These are phyloP conservation scores for Zizania palustris DNA, from an alignment of 202 grass and related monocot genomes.

Conservation along the genomic window DNA sequence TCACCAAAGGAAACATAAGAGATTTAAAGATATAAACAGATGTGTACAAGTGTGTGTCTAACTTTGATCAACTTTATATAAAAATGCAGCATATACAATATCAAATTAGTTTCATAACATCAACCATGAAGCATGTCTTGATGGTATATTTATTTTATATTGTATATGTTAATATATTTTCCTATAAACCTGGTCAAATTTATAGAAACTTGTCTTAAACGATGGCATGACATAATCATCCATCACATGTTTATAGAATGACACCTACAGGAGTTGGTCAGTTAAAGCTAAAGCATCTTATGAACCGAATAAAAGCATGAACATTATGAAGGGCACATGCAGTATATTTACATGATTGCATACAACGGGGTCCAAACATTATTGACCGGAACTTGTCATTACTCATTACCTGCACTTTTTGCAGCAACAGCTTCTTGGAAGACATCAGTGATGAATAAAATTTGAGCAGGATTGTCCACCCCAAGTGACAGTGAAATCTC, in stretches of 20 bases:
- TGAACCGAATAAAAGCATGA: neutral
- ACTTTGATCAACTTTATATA: too few relatives aligned
- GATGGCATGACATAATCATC: neutral
- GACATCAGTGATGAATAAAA: slow-evolving; percentile 85
- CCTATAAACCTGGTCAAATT: too few relatives aligned
- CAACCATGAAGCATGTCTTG: too few relatives aligned
- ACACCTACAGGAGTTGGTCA: neutral
- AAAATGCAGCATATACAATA: too few relatives aligned
- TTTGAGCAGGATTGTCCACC: slow-evolving; percentile 75
- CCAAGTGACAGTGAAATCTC: slow-evolving; percentile 82
- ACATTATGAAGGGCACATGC: neutral
- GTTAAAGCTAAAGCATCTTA: neutral
- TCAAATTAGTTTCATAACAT: too few relatives aligned
- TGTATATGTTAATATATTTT: too few relatives aligned
- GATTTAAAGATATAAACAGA: slow-evolving; percentile 6
- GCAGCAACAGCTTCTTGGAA: slow-evolving; percentile 85
- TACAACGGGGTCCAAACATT: neutral
- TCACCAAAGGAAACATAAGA: neutral
- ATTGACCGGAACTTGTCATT: neutral
- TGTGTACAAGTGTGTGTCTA: neutral
- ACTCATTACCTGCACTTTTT: slow-evolving; percentile 64
- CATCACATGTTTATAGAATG: neutral
- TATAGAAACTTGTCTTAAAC: too few relatives aligned
- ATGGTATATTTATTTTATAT: too few relatives aligned
- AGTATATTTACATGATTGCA: slow-evolving; percentile 14